Evolutionary conservation across 768 basidiomycete species (phyloP).

Genomic region (Boletellus emodensis): DNA sequence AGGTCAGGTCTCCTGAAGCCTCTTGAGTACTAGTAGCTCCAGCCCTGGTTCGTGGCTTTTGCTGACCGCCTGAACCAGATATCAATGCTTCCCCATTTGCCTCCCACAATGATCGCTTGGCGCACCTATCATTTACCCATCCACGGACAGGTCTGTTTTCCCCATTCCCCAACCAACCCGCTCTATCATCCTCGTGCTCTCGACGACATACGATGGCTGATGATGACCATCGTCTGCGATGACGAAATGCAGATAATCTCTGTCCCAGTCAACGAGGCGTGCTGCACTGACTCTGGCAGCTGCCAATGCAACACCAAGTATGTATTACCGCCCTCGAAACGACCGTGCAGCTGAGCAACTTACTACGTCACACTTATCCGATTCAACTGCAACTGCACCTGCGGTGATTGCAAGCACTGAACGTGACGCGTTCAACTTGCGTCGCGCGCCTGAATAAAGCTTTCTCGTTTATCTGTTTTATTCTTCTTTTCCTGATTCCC

Average conservation of each 20-base stretch:
- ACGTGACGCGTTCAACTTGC: background rate
- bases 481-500: background rate
- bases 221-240: background rate
- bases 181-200: background rate
- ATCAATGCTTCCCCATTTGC: too few species aligned
- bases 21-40: too few species aligned
- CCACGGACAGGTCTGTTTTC: too few species aligned
- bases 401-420: slow-evolving; percentile 20
- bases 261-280: slow-evolving; percentile 14
- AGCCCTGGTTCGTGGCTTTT: too few species aligned
- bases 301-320: slow-evolving; percentile 15
- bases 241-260: slow-evolving; percentile 2
- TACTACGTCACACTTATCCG: background rate
- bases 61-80: too few species aligned
- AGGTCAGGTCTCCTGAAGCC: too few species aligned
- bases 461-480: background rate
- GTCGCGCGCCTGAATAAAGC: background rate
- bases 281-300: slow-evolving; percentile 7
- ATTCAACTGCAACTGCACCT: slow-evolving; percentile 16
- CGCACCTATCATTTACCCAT: too few species aligned
- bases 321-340: background rate
- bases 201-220: background rate
- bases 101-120: too few species aligned
- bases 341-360: background rate
- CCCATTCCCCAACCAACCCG: too few species aligned